Evolutionary conservation across 1,139 yeast genomes (phyloP), one percentile per base, ranked within the genome.

Genomic region (Zygosaccharomyces sapae): DNA sequence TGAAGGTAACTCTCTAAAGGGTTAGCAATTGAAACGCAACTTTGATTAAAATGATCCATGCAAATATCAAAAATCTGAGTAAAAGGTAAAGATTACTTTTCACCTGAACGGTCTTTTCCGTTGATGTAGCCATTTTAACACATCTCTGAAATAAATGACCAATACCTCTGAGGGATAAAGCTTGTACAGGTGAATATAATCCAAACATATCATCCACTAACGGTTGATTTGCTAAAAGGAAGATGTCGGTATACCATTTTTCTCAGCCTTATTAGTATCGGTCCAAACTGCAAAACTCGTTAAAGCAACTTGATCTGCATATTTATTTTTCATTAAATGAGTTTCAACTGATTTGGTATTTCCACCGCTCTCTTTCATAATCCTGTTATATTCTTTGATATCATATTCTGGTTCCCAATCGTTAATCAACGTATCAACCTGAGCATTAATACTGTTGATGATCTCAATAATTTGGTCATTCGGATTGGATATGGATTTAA

Each of bases 11-110:
- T 52, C 33, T 58, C 63, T 13, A 61, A 37, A 4, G 65, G 65
- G 36, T 54, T 58, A 19, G 58, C 58, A 12, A 59, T 54, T 3
- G 60, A 55, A 2, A 55, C 46, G 13, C 55, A 51, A 16, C 55
- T 50, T 42, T 54, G 56, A 24, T 51, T 55, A n/a, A 58, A 40
- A 41, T 62, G 59, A 9, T 54, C 51, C 10, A 56, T 47, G 43
- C 59, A 57, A 43, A 61, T 54, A 47, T 65, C 68, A 38, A 62
- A 48, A 59, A 63, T 34, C 66, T 52, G 24, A 65, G 47, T 5
- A 63, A 51, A 10, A 65, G 34, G 47, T 63, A 65, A 5, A 65
- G 41, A 6, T 63, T 59, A 36, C 63, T 65, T 41, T 64, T 65
- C 24, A 57, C 46, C 10, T 52, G 53, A n/a, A 48, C 49, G 37